These are phyloP conservation scores for Pistacia vera DNA, from an alignment of 345 rosid species.

Conservation along the genomic window DNA sequence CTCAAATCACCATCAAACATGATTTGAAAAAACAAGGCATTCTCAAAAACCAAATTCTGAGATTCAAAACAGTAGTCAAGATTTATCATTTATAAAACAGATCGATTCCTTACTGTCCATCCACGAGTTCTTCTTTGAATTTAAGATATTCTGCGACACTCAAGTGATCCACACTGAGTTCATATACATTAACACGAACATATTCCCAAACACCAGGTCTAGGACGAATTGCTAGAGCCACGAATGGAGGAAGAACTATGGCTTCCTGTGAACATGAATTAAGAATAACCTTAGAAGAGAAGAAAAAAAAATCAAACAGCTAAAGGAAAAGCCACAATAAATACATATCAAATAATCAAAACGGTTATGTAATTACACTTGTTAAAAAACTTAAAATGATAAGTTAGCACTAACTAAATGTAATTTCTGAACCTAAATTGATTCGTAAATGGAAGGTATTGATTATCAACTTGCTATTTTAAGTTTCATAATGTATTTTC, in stretches of 20 bases:
- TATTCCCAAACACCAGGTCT: conserved; percentile 46
- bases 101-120: conserved; percentile 27
- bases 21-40: neutral
- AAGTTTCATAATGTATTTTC: neutral
- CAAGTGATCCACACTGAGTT: conserved; percentile 32
- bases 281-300: conserved; percentile 2
- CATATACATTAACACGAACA: conserved; percentile 30
- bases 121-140: conserved; percentile 41
- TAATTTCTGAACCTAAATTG: no score
- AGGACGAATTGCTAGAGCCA: conserved; percentile 35
- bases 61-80: neutral
- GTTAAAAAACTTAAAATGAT: no score
- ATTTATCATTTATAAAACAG: conserved; percentile 6
- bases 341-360: no score
- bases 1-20: neutral
- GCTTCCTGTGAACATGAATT: conserved; percentile 24
- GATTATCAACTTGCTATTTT: no score
- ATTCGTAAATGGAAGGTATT: no score
- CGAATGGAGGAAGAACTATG: conserved; percentile 39
- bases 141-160: conserved; percentile 35
- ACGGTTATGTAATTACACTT: no score
- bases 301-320: neutral
- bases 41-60: neutral
- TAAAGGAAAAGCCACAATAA: neutral
- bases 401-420: no score